Evolutionary conservation across 345 rosid genomes (phyloP), one percentile per base, ranked within the genome.

Genomic region (Populus davidiana): DNA sequence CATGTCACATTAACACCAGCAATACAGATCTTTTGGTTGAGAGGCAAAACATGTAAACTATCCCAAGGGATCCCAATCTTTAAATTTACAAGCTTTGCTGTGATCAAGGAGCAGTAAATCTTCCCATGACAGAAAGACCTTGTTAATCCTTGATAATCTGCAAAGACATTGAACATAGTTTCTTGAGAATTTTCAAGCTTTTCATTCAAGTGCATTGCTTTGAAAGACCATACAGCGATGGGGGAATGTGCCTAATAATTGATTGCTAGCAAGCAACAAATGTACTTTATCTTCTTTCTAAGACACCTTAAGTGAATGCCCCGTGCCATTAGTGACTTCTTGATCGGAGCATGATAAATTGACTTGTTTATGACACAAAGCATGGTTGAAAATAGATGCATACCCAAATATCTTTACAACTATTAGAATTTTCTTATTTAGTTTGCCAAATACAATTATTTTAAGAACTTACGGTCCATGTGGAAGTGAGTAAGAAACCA

Each of bases 401-500:
- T 9, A 13, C 18, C 1, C 50, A 47, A 47, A 47, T 47, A 72
- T 54, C 33, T 21, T 14, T 56, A 44, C 67, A 72, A 72, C 75
- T 72, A 13, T 0, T 50, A 50, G 64, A 29, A 50, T 33, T 71
- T 52, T 31, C 29, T 49, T 50, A 31, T 31, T 33, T 66, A 23
- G 35, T 29, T 63, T 35, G 39, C 70, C 7, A 13, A 66, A 66
- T 36, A n/a, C 65, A 61, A 10, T 61, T 25, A 61, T 7, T 61
- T 4, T 4, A 61, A 20, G 65, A 80, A 92, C 99, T 90, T 86
- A 95, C 99, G 98, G 79, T 93, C 99, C 84, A 91, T 92, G 83
- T 95, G 98, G 81, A 95, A 95, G 82, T 93, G 99, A 11, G 99
- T 90, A 50, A 95, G 97, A 91, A 95, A 95, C 99, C 98, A 95